These are phyloP conservation scores for Auriscalpium orientale DNA, from an alignment of 768 basidiomycete genomes.

Conservation along the genomic window DNA sequence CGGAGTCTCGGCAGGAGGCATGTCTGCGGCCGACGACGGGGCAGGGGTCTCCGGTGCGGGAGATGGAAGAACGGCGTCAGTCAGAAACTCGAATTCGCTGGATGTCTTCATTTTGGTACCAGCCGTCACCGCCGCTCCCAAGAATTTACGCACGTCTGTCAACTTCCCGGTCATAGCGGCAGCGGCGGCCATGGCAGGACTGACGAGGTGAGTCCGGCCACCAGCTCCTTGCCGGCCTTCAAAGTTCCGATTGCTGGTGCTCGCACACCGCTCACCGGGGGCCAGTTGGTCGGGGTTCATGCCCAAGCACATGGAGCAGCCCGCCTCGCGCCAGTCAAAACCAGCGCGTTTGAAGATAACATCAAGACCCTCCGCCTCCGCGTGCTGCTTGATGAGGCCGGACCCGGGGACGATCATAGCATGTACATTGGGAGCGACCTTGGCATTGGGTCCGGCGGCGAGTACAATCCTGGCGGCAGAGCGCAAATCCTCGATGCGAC, in stretches of 20 bases:
- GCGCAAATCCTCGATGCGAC: constrained; percentile 58
- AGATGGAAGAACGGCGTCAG: constrained; percentile 43
- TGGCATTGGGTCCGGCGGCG: constrained; percentile 41
- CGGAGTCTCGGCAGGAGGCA: constrained; percentile 22
- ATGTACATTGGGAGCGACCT: constrained; percentile 43
- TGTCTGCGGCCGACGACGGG: constrained; percentile 13
- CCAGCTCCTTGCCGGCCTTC: constrained; percentile 57
- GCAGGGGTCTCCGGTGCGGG: constrained; percentile 25
- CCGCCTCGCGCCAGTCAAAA: constrained; percentile 64
- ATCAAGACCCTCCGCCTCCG: constrained; percentile 58
- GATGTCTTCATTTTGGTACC: constrained; percentile 56
- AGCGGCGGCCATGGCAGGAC: constrained; percentile 63
- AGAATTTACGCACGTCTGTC: constrained; percentile 49
- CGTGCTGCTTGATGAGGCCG: constrained; percentile 57
- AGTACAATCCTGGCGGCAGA: constrained; percentile 51
- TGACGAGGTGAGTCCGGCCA: constrained; percentile 55
- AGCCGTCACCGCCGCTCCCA: constrained; percentile 25
- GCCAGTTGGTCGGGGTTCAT: constrained; percentile 65
- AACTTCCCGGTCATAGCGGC: constrained; percentile 53
- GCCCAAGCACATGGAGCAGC: constrained; percentile 65
- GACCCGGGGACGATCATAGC: constrained; percentile 68
- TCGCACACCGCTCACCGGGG: constrained; percentile 51
- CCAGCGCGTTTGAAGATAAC: constrained; percentile 56
- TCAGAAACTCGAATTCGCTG: constrained; percentile 70
- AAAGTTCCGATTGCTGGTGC: constrained; percentile 61